Conservation (phyloP, 1,284 basidiomycete species). For the Leccinum huronense region DNA sequence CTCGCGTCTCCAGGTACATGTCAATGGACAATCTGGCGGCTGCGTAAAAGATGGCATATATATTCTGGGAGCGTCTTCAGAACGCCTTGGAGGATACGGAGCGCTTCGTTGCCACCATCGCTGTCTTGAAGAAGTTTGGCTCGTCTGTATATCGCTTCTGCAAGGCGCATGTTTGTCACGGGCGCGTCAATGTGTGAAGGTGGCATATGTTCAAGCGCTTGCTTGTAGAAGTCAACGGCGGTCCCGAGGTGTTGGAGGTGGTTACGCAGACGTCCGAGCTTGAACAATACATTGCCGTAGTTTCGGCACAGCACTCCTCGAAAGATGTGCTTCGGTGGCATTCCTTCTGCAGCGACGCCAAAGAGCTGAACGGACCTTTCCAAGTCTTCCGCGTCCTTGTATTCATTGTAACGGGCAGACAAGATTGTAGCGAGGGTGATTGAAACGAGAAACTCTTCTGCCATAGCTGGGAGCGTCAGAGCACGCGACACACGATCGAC, state of each 20-base stretch:
- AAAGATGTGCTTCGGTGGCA: constrained; percentile 16
- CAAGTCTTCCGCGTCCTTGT: constrained; percentile 14
- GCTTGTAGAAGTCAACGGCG: constrained; percentile 16
- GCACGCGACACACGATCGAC: constrained; percentile 17
- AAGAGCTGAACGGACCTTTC: constrained; percentile 17
- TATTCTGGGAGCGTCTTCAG: constrained; percentile 7
- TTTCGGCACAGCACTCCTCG: constrained; percentile 14
- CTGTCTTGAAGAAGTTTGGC: background rate
- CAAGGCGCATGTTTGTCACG: constrained; percentile 2
- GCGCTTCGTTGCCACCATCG: constrained; percentile 6
- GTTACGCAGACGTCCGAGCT: constrained; percentile 9
- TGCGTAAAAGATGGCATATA: background rate
- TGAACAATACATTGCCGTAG: constrained; percentile 15
- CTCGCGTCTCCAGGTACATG: background rate
- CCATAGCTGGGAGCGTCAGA: constrained; percentile 11
- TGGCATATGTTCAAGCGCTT: constrained; percentile 15
- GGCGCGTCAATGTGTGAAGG: constrained; percentile 16
- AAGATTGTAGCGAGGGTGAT: constrained; percentile 17
- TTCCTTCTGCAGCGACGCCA: constrained; percentile 9
- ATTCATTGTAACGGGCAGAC: constrained; percentile 7
- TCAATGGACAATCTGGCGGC: constrained; percentile 4
- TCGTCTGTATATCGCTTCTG: constrained; percentile 8
- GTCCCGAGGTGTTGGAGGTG: constrained; percentile 8
- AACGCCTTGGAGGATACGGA: background rate
- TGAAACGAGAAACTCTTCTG: constrained; percentile 7